A percentile compares a stretch with the other conserved stretches of the same genome.
These are phyloP conservation scores for Spergularia azorica DNA, from an alignment of 179 eudicot genomes.

Conservation along the genomic window DNA sequence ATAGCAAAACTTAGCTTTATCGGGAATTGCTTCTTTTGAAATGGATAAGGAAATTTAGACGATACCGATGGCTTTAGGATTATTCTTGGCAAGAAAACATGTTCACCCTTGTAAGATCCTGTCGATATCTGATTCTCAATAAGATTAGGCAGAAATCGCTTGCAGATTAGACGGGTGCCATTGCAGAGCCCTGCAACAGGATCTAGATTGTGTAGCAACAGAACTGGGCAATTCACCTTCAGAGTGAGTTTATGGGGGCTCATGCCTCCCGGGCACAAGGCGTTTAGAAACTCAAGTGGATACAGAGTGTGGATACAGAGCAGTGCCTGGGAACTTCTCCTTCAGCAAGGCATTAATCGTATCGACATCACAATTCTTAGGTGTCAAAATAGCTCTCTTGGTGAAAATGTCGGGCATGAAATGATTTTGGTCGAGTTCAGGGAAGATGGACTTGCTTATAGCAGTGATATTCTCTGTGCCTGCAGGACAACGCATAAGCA, in stretches of 20 bases:
- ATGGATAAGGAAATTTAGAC: background rate
- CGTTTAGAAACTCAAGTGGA: background rate
- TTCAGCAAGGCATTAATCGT: background rate
- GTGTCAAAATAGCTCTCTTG: background rate
- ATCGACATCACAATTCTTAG: conserved; percentile 10
- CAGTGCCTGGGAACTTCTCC: background rate
- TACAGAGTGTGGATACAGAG: background rate
- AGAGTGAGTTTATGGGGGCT: conserved; percentile 13
- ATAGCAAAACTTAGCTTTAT: conserved; percentile 19
- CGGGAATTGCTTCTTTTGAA: conserved; percentile 16
- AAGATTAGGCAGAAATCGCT: background rate
- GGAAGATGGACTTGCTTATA: no score
- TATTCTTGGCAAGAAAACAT: no score
- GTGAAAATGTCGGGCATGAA: no score
- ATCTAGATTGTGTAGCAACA: background rate
- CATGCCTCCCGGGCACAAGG: conserved; percentile 12
- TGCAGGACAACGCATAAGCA: no score
- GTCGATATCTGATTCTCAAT: background rate
- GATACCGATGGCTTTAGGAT: background rate
- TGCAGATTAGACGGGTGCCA: conserved; percentile 19
- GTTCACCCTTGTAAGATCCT: background rate
- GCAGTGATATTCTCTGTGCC: no score
- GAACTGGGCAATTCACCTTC: background rate
- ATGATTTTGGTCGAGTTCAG: no score
- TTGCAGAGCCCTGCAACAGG: background rate